Percentiles rank a stretch among this genome's conserved stretches.
These are phyloP conservation scores for Ceratobasidium sp. DNA, from an alignment of 1,284 basidiomycete genomes.

Conservation along the genomic window DNA sequence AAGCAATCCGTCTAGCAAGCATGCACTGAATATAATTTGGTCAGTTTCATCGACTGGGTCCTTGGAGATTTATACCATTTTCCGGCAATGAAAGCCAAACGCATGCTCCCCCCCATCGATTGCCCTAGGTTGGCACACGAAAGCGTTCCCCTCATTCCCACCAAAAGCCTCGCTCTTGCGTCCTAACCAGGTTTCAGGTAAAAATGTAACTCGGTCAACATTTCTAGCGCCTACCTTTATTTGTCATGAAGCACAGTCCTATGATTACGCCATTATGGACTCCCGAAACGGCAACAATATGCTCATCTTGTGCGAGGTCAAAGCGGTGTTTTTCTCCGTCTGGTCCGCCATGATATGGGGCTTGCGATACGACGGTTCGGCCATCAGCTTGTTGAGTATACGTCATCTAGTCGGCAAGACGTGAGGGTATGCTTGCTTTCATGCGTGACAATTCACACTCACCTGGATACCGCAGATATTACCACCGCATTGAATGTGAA, in stretches of 20 bases:
- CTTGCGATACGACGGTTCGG: neutral
- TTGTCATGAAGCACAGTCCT: neutral
- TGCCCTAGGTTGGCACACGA: neutral
- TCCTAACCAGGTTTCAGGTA: neutral
- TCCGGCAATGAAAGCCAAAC: neutral
- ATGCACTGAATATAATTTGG: neutral
- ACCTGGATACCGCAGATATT: neutral
- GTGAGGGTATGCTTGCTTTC: neutral
- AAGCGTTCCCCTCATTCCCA: neutral
- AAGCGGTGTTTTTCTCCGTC: neutral
- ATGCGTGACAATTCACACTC: neutral
- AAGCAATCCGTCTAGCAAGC: neutral
- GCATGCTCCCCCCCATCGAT: neutral
- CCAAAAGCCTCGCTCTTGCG: neutral
- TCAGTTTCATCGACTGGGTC: neutral
- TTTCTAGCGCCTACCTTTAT: neutral
- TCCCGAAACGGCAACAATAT: neutral
- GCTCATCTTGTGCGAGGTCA: neutral
- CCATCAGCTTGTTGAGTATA: neutral
- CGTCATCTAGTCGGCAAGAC: neutral
- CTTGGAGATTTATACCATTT: neutral
- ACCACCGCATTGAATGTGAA: neutral
- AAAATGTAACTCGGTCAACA: neutral
- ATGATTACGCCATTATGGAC: neutral
- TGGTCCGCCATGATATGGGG: neutral